Percentiles rank a stretch among this genome's conserved stretches.
Evolutionary conservation across 179 eudicot genomes (phyloP).

Genomic region (Beta lomatogona): DNA sequence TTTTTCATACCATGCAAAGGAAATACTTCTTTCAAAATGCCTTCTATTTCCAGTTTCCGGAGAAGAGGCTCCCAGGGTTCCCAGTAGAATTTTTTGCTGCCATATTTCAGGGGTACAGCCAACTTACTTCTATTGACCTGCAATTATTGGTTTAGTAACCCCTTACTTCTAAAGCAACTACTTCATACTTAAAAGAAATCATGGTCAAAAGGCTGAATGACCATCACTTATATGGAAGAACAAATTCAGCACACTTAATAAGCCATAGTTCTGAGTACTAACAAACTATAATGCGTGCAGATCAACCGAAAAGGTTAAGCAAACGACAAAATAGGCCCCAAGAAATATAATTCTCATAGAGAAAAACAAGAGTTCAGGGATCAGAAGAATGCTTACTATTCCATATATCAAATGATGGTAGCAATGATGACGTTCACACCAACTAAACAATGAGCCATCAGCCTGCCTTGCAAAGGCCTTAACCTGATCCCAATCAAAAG

Average conservation of each 20-base stretch:
- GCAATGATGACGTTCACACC: slow-evolving; percentile 89
- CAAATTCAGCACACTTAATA: background rate
- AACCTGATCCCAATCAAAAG: slow-evolving; percentile 77
- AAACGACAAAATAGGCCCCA: background rate
- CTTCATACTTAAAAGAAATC: background rate
- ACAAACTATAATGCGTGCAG: background rate
- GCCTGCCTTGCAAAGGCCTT: slow-evolving; percentile 78
- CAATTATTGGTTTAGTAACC: slow-evolving; percentile 13
- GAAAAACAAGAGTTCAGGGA: background rate
- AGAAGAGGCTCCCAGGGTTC: slow-evolving; percentile 70
- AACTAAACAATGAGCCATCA: slow-evolving; percentile 93
- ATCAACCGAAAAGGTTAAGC: background rate
- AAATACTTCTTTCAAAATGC: slow-evolving; percentile 70
- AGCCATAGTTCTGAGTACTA: background rate
- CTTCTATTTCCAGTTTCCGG: slow-evolving; percentile 50
- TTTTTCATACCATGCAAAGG: slow-evolving; percentile 79
- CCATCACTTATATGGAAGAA: background rate
- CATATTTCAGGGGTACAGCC: slow-evolving; percentile 40
- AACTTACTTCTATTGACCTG: slow-evolving; percentile 70
- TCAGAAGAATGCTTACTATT: slow-evolving; percentile 53
- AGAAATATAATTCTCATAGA: background rate
- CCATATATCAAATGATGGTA: slow-evolving; percentile 64
- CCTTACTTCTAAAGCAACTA: background rate
- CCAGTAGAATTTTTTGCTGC: slow-evolving; percentile 56
- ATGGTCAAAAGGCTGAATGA: background rate